These are phyloP conservation scores for Cadophora sp. DNA, from an alignment of 2,329 filamentous ascomycete genomes.

Conservation along the genomic window DNA sequence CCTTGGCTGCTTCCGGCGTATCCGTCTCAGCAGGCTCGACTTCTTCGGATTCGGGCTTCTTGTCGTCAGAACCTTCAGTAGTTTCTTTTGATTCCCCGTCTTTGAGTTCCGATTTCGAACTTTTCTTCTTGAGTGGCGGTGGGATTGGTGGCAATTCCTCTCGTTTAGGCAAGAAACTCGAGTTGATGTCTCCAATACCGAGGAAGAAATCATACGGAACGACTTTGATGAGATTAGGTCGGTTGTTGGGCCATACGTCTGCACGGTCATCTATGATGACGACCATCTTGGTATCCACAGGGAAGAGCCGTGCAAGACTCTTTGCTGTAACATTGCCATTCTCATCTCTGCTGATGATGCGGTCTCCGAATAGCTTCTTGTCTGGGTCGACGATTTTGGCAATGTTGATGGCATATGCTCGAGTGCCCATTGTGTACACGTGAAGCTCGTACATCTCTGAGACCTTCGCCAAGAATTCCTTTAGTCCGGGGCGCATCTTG, in stretches of 20 bases:
- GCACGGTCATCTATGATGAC: constrained; percentile 98
- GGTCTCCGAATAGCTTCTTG: constrained; percentile 87
- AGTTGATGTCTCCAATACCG: constrained; percentile 98
- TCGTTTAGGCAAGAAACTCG: constrained; percentile 89
- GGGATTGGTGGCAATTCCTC: constrained; percentile 53
- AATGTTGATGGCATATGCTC: constrained; percentile 93
- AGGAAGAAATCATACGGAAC: constrained; percentile 97
- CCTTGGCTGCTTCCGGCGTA: constrained; percentile 20
- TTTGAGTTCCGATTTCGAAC: constrained; percentile 23
- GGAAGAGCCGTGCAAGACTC: constrained; percentile 88
- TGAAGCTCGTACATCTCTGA: constrained; percentile 90
- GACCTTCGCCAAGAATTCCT: constrained; percentile 79
- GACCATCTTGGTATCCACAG: constrained; percentile 98
- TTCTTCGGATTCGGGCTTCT: constrained; percentile 13
- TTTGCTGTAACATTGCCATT: constrained; percentile 93
- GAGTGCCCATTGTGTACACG: constrained; percentile 98
- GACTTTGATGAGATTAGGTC: constrained; percentile 92
- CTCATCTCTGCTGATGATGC: constrained; percentile 95
- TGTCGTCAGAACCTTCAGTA: not conserved
- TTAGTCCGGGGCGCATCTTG: constrained; percentile 89
- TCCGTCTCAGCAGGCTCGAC: constrained; percentile 51
- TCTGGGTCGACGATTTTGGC: constrained; percentile 92
- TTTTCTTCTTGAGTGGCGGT: constrained; percentile 36
- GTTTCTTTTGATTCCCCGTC: constrained; percentile 17
- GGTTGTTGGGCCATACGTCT: constrained; percentile 93